phyloP scores from a whole-genome alignment of 495 filamentous ascomycete species.

The Podospora australis region DNA sequence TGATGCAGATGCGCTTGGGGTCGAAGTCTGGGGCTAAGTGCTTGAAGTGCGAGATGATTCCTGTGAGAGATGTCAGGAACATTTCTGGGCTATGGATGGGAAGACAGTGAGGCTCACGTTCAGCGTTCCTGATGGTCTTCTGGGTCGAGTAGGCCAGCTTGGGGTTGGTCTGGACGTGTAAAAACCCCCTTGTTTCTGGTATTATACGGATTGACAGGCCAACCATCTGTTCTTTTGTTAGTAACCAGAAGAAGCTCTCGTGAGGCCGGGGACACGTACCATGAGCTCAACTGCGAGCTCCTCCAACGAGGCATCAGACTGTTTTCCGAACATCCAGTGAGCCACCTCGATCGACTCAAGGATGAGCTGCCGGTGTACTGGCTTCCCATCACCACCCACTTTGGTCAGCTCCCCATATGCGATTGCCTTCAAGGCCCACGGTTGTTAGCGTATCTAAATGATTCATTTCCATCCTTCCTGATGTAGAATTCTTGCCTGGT shows the following conservation, averaged over 20 bases:
- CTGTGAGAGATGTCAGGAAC: not conserved
- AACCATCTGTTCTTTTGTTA: slow-evolving; percentile 26
- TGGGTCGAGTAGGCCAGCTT: slow-evolving; percentile 46
- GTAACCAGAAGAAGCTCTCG: too few species aligned
- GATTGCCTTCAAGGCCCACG: slow-evolving; percentile 44
- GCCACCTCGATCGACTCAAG: slow-evolving; percentile 39
- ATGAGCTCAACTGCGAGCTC: slow-evolving; percentile 57
- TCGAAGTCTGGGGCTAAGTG: slow-evolving; percentile 44
- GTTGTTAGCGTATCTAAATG: not conserved
- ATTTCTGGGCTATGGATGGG: not conserved
- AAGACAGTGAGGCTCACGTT: slow-evolving; percentile 39
- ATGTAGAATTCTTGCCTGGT: slow-evolving; percentile 44
- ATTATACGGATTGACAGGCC: slow-evolving; percentile 39
- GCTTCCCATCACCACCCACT: slow-evolving; percentile 30
- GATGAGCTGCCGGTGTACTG: slow-evolving; percentile 40
- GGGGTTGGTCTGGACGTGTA: slow-evolving; percentile 60
- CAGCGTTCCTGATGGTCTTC: slow-evolving; percentile 49
- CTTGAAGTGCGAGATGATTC: slow-evolving; percentile 28
- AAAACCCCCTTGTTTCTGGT: slow-evolving; percentile 44
- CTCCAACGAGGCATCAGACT: slow-evolving; percentile 31
- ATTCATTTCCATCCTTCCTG: not conserved
- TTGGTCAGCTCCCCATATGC: slow-evolving; percentile 48
- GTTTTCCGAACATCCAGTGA: slow-evolving; percentile 29
- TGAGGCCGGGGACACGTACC: slow-evolving; percentile 24
- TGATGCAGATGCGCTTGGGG: slow-evolving; percentile 50